phyloP scores from a whole-genome alignment of 768 basidiomycete species.

The Pleurotus eryngii region DNA sequence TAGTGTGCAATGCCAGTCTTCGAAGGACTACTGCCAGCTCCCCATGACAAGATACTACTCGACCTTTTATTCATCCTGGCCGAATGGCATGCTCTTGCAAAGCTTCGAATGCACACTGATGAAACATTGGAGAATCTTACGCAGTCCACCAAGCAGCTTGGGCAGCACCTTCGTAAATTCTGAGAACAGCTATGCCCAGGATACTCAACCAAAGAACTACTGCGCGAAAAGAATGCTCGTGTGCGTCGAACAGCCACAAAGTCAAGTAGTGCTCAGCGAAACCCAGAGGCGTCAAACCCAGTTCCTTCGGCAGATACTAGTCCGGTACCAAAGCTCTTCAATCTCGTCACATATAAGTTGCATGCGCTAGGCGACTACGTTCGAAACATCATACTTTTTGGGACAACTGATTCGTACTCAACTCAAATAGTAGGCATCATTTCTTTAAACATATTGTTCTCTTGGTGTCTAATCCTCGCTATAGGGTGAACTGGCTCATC shows the following conservation, averaged over 20 bases:
- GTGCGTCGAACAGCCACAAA: constrained; percentile 9
- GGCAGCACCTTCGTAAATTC: constrained; percentile 21
- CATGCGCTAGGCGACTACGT: constrained; percentile 27
- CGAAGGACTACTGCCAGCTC: constrained; percentile 29
- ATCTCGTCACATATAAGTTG: constrained; percentile 25
- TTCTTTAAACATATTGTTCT: neutral
- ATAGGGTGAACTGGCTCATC: constrained; percentile 38
- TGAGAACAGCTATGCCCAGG: constrained; percentile 9
- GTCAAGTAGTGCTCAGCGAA: neutral
- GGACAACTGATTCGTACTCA: constrained; percentile 28
- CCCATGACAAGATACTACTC: constrained; percentile 21
- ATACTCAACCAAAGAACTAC: constrained; percentile 21
- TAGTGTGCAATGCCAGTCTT: constrained; percentile 31
- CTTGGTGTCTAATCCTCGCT: neutral
- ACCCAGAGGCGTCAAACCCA: neutral
- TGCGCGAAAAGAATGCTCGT: constrained; percentile 19
- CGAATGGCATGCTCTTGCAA: constrained; percentile 31
- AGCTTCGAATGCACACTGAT: constrained; percentile 31
- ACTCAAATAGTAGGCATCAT: constrained; percentile 24
- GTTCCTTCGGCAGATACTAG: constrained; percentile 1
- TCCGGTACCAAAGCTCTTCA: constrained; percentile 9
- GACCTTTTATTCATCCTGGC: constrained; percentile 24
- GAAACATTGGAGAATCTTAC: constrained; percentile 24
- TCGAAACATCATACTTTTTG: constrained; percentile 15
- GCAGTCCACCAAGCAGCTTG: constrained; percentile 24